These are phyloP conservation scores for Penicillium polonicum DNA, from an alignment of 2,329 filamentous ascomycete species.

Conservation along the genomic window DNA sequence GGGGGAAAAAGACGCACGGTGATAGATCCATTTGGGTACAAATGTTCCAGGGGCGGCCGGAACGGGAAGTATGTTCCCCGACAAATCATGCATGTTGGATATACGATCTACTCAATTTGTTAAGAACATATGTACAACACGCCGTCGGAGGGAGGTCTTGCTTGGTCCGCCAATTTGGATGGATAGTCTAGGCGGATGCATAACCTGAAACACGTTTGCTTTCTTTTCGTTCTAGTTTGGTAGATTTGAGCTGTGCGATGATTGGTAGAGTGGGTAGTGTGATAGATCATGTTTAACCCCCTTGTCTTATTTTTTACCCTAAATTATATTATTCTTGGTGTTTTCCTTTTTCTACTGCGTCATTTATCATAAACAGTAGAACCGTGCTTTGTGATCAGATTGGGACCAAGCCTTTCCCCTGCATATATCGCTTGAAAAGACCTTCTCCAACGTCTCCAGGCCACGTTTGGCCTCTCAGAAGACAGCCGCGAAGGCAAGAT, in stretches of 20 bases:
- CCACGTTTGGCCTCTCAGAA: not conserved
- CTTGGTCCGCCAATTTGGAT: not conserved
- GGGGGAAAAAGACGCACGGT: not conserved
- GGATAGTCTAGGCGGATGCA: not conserved
- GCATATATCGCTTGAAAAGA: not conserved
- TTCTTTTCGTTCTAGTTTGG: not conserved
- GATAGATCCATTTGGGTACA: not conserved
- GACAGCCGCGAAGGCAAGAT: not conserved
- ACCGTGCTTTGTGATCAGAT: not conserved
- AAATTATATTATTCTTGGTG: not conserved
- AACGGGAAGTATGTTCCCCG: not conserved
- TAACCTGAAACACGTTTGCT: not conserved
- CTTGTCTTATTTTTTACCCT: not conserved
- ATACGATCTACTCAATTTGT: not conserved
- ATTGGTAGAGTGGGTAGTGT: not conserved
- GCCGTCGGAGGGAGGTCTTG: not conserved
- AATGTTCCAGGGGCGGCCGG: not conserved
- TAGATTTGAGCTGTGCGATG: not conserved
- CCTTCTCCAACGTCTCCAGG: not conserved
- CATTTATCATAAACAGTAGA: not conserved
- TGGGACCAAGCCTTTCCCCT: not conserved
- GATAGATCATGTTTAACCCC: not conserved
- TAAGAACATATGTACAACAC: not conserved
- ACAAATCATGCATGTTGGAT: not conserved
- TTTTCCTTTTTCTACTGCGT: not conserved